Evolutionary conservation across 164 flowering plant genomes (phyloP), one percentile per base, ranked within the genome.

Genomic region (Kingdonia uniflora): DNA sequence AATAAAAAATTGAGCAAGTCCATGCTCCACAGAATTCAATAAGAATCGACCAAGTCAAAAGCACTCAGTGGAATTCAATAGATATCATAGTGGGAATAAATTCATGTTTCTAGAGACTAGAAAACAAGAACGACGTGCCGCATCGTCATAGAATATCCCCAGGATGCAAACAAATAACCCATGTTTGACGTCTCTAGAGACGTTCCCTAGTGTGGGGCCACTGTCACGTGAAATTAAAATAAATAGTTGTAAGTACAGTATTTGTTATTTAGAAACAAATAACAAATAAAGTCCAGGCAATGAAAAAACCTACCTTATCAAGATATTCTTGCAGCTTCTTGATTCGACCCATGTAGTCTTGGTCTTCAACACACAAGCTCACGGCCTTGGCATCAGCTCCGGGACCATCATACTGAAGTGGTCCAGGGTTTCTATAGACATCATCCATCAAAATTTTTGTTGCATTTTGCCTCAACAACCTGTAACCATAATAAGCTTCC

Each of bases 331-430:
- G 89, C 48, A 94, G 76, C 72, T 84, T 57, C 80, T 94, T 89
- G 52, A 94, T 94, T 42, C 97, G 85, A 19, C 99, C 99, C 95
- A 94, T 88, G 78, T 94, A 94, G 68, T 94, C 97, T 74, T 84
- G 95, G 65, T 94, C 99, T 67, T 94, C 99, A 33, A 94, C 87
- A 64, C 86, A 81, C 16, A 94, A 73, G 45, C 76, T 74, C 25
- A 94, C 77, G 17, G 95, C 63, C 70, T 79, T 94, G 5, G 86
- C 54, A 72, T 94, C 97, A 43, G 92, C 80, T 49, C 99, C 99
- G 29, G 97, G 92, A 42, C 99, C 99, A 41, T 94, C 95, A 72
- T 72, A 94, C 73, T 94, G 99, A 71, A 94, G 86, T 10, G 99
- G 97, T 14, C 97, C 99, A 1, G 97, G 99, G 67, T 89, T 94